phyloP scores from a whole-genome alignment of 495 filamentous ascomycete species.

The Aspergillus olivimuriae region DNA sequence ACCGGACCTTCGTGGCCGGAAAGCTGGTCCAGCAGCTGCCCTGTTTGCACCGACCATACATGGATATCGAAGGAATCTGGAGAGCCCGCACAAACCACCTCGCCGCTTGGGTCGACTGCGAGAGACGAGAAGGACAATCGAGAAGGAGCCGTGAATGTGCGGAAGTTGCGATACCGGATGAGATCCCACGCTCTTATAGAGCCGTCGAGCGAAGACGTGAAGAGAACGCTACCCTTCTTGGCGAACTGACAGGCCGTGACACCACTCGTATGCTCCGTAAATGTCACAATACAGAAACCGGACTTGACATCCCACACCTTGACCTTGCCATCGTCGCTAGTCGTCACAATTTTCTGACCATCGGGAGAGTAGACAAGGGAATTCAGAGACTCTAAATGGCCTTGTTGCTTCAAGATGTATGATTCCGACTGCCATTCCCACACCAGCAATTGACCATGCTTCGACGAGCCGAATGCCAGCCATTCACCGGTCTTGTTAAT shows the following conservation, averaged over 20 bases:
- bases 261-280: conserved; percentile 91
- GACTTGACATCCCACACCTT: conserved; percentile 97
- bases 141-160: conserved; percentile 90
- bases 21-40: conserved; percentile 85
- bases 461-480: conserved; percentile 96
- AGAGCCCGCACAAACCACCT: conserved; percentile 91
- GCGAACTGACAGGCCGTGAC: conserved; percentile 95
- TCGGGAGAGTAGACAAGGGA: conserved; percentile 88
- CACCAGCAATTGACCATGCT: conserved; percentile 86
- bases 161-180: conserved; percentile 91
- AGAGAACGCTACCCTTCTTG: conserved; percentile 88
- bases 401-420: conserved; percentile 98
- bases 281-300: conserved; percentile 95
- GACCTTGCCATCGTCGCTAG: conserved; percentile 93
- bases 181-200: conserved; percentile 95
- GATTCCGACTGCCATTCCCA: conserved; percentile 99
- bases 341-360: conserved; percentile 84
- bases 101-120: conserved; percentile 93
- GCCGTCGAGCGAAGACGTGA: conserved; percentile 89
- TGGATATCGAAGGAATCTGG: conserved; percentile 95
- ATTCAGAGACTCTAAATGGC: conserved; percentile 96
- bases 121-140: conserved; percentile 86
- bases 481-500: conserved; percentile 93
- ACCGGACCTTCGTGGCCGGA: conserved; percentile 93
- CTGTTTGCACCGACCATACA: conserved; percentile 97